Conservation (phyloP, 108 stramenopile species). For the Nannochloropsis gaditana region DNA sequence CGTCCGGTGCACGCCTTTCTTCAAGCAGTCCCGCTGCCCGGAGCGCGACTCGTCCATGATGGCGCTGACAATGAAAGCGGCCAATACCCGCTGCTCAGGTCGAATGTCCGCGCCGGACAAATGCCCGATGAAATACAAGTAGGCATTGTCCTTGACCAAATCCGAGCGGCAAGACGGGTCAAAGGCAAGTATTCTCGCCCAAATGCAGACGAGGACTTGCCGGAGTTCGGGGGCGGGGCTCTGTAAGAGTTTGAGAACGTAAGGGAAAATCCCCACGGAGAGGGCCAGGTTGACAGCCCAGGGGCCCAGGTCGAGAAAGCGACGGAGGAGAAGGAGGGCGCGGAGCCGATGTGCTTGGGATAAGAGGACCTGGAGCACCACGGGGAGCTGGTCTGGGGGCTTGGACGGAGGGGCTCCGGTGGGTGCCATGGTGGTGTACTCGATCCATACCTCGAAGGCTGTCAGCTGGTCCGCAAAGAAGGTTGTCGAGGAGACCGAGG, state of each 20-base stretch:
- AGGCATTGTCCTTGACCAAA: slow-evolving; percentile 76
- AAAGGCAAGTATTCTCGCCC: slow-evolving; percentile 83
- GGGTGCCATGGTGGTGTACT: slow-evolving; percentile 62
- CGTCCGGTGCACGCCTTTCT: slow-evolving; percentile 64
- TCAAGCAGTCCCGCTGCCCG: slow-evolving; percentile 76
- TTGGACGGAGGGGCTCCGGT: slow-evolving; percentile 58
- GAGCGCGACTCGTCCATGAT: slow-evolving; percentile 65
- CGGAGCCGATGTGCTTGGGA: slow-evolving; percentile 75
- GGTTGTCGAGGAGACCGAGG: slow-evolving; percentile 18
- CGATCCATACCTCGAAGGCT: slow-evolving; percentile 96
- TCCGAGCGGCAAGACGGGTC: slow-evolving; percentile 83
- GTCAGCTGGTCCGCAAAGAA: slow-evolving; percentile 94
- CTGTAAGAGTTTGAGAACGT: slow-evolving; percentile 87
- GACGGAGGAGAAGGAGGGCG: slow-evolving; percentile 74
- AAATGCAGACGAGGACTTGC: slow-evolving; percentile 81
- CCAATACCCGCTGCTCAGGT: slow-evolving; percentile 51
- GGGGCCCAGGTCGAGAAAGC: slow-evolving; percentile 77
- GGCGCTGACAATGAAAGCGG: slow-evolving; percentile 76
- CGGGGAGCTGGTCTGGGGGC: slow-evolving; percentile 86
- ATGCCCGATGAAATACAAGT: slow-evolving; percentile 75
- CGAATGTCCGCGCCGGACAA: slow-evolving; percentile 52
- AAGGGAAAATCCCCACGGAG: slow-evolving; percentile 91
- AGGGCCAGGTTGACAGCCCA: slow-evolving; percentile 90
- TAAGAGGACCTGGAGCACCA: slow-evolving; percentile 89
- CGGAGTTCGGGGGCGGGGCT: slow-evolving; percentile 77